phyloP scores from a whole-genome alignment of 768 basidiomycete genomes.

The Naganishia onofrii region DNA sequence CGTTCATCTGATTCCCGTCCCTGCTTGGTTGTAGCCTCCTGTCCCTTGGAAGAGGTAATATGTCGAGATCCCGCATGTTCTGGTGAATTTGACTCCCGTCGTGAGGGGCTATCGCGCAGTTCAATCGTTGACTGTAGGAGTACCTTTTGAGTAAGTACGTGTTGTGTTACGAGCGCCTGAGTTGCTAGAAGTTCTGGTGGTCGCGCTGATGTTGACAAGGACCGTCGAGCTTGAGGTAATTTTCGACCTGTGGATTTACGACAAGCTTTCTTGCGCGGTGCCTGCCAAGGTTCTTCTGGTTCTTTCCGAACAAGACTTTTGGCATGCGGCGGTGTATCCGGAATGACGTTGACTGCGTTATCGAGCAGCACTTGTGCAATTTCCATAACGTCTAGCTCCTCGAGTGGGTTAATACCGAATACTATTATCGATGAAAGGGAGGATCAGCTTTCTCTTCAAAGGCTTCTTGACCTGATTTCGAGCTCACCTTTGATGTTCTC shows the following conservation, averaged over 20 bases:
- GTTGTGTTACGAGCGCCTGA: not conserved
- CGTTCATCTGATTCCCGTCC: not conserved
- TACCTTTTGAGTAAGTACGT: not conserved
- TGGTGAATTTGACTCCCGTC: not conserved
- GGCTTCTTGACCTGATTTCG: not conserved
- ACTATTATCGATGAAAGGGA: not conserved
- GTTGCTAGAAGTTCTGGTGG: not conserved
- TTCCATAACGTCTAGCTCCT: conserved; percentile 12
- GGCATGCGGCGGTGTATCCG: not conserved
- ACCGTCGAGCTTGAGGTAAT: not conserved
- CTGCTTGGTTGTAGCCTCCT: not conserved
- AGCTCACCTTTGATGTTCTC: not conserved
- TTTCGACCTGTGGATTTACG: conserved; percentile 11
- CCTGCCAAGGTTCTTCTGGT: not conserved
- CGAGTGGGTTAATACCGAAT: conserved; percentile 17
- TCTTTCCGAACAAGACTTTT: not conserved
- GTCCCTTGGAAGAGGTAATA: not conserved
- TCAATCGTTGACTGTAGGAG: not conserved
- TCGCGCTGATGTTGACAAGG: not conserved
- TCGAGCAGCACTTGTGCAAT: conserved; percentile 2
- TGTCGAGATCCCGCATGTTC: not conserved
- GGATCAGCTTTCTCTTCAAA: no score
- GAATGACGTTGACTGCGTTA: conserved; percentile 8
- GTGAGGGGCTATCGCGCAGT: not conserved
- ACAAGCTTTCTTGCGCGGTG: conserved; percentile 1